phyloP scores from a whole-genome alignment of 2,329 filamentous ascomycete genomes.

The Monosporascus sp. region DNA sequence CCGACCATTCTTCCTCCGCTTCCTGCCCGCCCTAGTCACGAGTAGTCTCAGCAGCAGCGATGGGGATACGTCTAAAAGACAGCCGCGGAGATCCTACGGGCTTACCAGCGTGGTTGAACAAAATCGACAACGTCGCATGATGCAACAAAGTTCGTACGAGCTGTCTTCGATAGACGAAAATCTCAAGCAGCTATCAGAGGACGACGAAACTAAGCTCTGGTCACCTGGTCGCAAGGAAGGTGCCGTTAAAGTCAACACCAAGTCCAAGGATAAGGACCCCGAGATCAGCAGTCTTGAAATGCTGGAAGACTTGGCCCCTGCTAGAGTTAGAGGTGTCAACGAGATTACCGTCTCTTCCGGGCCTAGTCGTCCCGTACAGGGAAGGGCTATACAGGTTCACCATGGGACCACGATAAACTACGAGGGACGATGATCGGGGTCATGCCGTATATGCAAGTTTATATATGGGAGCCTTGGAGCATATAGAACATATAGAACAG shows the following conservation, averaged over 20 bases:
- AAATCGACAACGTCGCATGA: slow-evolving; percentile 9
- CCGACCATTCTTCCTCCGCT: slow-evolving; percentile 15
- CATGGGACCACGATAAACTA: background rate
- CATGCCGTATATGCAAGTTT: too few relatives aligned
- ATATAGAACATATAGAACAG: too few relatives aligned
- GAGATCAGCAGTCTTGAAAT: background rate
- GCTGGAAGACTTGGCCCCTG: background rate
- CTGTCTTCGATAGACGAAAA: slow-evolving; percentile 6
- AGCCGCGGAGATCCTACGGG: background rate
- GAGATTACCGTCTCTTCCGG: background rate
- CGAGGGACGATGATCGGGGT: too few relatives aligned
- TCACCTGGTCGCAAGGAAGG: background rate
- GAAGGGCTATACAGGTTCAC: background rate
- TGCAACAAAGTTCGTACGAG: slow-evolving; percentile 10
- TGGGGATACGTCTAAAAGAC: background rate
- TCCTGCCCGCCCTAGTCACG: slow-evolving; percentile 9
- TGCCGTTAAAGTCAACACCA: background rate
- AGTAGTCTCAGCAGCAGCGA: background rate
- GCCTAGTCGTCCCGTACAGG: background rate
- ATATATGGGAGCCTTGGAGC: too few relatives aligned
- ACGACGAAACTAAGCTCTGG: slow-evolving; percentile 10
- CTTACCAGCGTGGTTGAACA: slow-evolving; percentile 4
- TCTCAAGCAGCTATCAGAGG: background rate
- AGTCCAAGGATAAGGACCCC: background rate
- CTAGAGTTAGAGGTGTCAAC: background rate